phyloP scores from a whole-genome alignment of 176 grass and related monocot genomes.

The Sorghum bicolor region DNA sequence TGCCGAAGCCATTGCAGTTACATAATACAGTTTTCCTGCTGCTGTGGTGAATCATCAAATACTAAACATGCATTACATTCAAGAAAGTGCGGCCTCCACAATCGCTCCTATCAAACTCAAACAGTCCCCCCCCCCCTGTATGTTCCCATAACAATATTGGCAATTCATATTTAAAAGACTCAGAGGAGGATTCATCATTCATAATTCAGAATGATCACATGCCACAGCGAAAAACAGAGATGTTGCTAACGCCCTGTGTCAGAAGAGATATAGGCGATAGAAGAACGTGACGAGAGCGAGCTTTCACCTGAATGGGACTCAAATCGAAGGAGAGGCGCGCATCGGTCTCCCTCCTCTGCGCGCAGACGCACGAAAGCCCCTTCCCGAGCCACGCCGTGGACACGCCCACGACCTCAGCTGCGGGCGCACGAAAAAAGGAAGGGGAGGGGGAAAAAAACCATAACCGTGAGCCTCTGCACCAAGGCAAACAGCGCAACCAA shows the following conservation, averaged over 20 bases:
- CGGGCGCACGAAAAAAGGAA: not conserved
- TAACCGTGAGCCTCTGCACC: slow-evolving; percentile 1
- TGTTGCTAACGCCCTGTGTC: not conserved
- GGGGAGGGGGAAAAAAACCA: not conserved
- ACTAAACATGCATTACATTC: not conserved
- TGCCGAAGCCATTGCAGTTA: not conserved
- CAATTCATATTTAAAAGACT: not conserved
- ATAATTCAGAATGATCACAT: not conserved
- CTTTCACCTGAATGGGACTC: slow-evolving; percentile 67
- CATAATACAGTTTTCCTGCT: not conserved
- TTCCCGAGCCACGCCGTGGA: slow-evolving; percentile 97
- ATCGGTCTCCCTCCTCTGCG: slow-evolving; percentile 82
- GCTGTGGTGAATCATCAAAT: slow-evolving; percentile 3
- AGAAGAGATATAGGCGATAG: not conserved
- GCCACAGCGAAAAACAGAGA: not conserved
- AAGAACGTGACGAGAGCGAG: not conserved
- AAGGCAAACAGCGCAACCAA: not conserved
- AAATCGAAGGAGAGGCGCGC: slow-evolving; percentile 76
- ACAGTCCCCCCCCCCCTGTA: not conserved
- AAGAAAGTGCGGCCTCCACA: not conserved
- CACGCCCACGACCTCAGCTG: slow-evolving; percentile 76
- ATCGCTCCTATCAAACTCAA: not conserved
- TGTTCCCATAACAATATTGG: not conserved
- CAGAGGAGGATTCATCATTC: not conserved
- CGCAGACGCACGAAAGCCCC: slow-evolving; percentile 96